Conservation (phyloP, 441 rosid genomes). For the Dalechampia spathulata region DNA sequence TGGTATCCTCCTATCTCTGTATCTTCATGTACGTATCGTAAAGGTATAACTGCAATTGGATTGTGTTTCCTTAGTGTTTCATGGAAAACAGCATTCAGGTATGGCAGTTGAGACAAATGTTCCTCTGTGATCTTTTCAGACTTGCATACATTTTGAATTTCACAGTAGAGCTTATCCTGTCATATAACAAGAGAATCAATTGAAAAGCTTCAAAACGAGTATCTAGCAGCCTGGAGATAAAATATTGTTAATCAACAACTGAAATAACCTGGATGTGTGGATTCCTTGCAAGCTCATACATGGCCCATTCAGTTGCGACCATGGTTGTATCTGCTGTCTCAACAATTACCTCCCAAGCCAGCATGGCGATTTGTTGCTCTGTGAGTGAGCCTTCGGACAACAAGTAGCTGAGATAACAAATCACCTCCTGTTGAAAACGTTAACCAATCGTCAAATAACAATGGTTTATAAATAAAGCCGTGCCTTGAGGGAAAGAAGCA, state of each 20-base stretch:
- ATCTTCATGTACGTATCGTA: slow-evolving; percentile 67
- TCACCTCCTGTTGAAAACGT: slow-evolving; percentile 31
- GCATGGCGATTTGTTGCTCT: slow-evolving; percentile 46
- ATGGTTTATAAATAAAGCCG: not conserved
- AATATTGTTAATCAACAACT: not conserved
- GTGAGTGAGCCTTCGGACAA: slow-evolving; percentile 51
- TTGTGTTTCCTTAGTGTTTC: slow-evolving; percentile 76
- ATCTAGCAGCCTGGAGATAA: too few relatives aligned
- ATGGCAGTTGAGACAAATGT: slow-evolving; percentile 41
- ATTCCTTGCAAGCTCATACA: slow-evolving; percentile 66
- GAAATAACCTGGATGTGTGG: slow-evolving; percentile 39
- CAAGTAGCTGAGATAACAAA: slow-evolving; percentile 51
- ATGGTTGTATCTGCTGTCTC: slow-evolving; percentile 66
- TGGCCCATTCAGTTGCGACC: slow-evolving; percentile 82
- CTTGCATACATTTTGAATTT: slow-evolving; percentile 44
- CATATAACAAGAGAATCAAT: not conserved
- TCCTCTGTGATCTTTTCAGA: slow-evolving; percentile 55
- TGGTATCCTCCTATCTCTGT: slow-evolving; percentile 67
- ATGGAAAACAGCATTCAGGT: slow-evolving; percentile 56
- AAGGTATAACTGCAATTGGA: slow-evolving; percentile 61
- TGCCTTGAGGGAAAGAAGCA: not conserved
- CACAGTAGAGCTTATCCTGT: slow-evolving; percentile 44
- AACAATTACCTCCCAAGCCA: slow-evolving; percentile 73
- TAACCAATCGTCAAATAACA: not conserved
- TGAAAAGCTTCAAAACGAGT: not conserved